These are phyloP conservation scores for Erysimum cheiranthoides DNA, from an alignment of 345 rosid species.

Conservation along the genomic window DNA sequence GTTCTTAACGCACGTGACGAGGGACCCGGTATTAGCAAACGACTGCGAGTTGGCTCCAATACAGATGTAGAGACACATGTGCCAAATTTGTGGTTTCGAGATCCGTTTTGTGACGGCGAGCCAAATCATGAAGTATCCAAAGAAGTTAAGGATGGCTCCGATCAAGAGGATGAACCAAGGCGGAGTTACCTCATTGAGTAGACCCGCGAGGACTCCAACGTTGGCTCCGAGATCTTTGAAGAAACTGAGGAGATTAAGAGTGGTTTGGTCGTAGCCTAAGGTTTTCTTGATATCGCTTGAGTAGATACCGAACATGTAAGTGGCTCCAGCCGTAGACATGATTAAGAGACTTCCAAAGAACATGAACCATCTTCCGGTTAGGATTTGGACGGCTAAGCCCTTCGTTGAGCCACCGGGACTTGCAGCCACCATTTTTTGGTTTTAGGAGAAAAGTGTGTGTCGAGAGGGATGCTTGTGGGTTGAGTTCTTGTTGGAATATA, in stretches of 20 bases:
- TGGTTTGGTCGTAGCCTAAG: constrained; percentile 58
- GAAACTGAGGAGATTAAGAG: constrained; percentile 57
- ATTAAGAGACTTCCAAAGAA: constrained; percentile 51
- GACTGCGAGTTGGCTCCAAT: constrained; percentile 65
- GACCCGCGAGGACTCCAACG: constrained; percentile 58
- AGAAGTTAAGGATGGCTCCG: constrained; percentile 59
- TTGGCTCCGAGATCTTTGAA: constrained; percentile 63
- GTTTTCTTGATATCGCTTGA: constrained; percentile 53
- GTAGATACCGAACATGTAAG: constrained; percentile 61
- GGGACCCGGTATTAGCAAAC: constrained; percentile 58
- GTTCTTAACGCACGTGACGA: constrained; percentile 62
- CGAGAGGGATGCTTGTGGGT: constrained; percentile 30
- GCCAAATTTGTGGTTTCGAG: constrained; percentile 56
- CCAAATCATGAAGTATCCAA: constrained; percentile 61
- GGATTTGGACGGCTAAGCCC: constrained; percentile 48
- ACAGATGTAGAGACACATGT: constrained; percentile 60
- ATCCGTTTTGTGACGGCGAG: constrained; percentile 51
- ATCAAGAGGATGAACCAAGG: constrained; percentile 58
- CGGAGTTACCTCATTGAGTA: constrained; percentile 54
- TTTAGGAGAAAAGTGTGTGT: constrained; percentile 37
- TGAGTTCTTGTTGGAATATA: constrained; percentile 43
- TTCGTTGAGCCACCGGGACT: constrained; percentile 40
- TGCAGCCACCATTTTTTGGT: constrained; percentile 40
- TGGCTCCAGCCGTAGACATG: constrained; percentile 59
- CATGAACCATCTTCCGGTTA: constrained; percentile 64